Conservation (phyloP, 2,329 filamentous ascomycete species). For the Periconia sp. region DNA sequence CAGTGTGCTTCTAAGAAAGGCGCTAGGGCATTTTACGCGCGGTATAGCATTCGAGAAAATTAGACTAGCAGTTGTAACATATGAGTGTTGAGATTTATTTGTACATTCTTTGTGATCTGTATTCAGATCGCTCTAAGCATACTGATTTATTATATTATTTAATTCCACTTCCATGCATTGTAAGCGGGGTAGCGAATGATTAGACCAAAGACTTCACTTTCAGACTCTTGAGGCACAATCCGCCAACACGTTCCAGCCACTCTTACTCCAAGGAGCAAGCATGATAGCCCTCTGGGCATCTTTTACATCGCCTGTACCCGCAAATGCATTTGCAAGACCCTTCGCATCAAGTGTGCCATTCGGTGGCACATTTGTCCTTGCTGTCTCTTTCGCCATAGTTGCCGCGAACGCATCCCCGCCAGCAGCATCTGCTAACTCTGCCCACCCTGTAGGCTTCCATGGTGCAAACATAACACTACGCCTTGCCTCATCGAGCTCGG, state of each 20-base stretch:
- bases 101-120: too few relatives aligned
- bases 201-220: too few relatives aligned
- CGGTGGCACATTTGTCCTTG: conserved; percentile 75
- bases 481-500: conserved; percentile 69
- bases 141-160: too few relatives aligned
- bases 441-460: conserved; percentile 80
- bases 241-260: conserved; percentile 68
- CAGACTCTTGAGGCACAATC: too few relatives aligned
- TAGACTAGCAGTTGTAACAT: too few relatives aligned
- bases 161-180: too few relatives aligned
- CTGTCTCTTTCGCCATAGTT: conserved; percentile 83
- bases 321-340: conserved; percentile 75
- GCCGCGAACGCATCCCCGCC: conserved; percentile 58
- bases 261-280: conserved; percentile 77
- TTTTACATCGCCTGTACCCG: conserved; percentile 71
- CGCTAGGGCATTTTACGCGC: too few relatives aligned
- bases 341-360: conserved; percentile 69
- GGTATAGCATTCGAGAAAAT: too few relatives aligned
- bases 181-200: too few relatives aligned
- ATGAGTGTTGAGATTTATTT: too few relatives aligned
- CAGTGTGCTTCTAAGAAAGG: too few relatives aligned
- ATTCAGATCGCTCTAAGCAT: too few relatives aligned
- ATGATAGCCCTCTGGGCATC: conserved; percentile 81
- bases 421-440: conserved; percentile 68
- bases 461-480: conserved; percentile 83